Conservation (phyloP, 352 stramenopile species). For the Phytophthora nicotianae region DNA sequence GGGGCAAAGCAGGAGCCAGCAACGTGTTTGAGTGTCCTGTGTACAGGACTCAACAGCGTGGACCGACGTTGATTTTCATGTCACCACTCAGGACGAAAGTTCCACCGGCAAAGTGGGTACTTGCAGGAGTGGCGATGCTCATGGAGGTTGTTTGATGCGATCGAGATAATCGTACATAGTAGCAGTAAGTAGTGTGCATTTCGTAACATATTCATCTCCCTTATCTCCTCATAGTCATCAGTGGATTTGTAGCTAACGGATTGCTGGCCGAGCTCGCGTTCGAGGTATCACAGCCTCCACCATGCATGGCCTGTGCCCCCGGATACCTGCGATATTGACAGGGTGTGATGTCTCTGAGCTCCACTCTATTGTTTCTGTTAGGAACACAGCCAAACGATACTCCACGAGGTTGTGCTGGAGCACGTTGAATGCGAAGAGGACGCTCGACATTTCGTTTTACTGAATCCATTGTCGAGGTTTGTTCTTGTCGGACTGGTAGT, state of each 20-base stretch:
- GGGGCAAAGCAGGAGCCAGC: slow-evolving; percentile 15
- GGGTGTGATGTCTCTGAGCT: background rate
- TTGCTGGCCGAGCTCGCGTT: slow-evolving; percentile 63
- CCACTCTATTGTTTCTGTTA: slow-evolving; percentile 3
- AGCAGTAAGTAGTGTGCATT: background rate
- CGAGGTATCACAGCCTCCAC: slow-evolving; percentile 37
- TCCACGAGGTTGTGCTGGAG: slow-evolving; percentile 2
- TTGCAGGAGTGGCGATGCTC: slow-evolving; percentile 89
- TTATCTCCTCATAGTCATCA: slow-evolving; percentile 46
- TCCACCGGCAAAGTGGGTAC: slow-evolving; percentile 88
- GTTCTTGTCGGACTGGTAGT: background rate
- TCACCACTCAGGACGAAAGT: slow-evolving; percentile 89
- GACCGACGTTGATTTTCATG: slow-evolving; percentile 90
- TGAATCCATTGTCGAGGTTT: background rate
- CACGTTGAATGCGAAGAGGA: slow-evolving; percentile 4
- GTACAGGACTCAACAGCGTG: slow-evolving; percentile 92
- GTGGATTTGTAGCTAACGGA: slow-evolving; percentile 47
- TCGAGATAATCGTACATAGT: background rate
- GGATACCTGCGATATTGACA: slow-evolving; percentile 16
- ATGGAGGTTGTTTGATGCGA: slow-evolving; percentile 80
- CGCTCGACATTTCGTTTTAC: background rate
- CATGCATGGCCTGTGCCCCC: slow-evolving; percentile 20
- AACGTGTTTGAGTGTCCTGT: slow-evolving; percentile 88
- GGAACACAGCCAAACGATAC: slow-evolving; percentile 5
- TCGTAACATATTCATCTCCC: background rate